Percentiles rank a stretch among this genome's conserved stretches.
Conservation (phyloP, 495 filamentous ascomycete genomes). For the Ascodesmis nigricans region DNA sequence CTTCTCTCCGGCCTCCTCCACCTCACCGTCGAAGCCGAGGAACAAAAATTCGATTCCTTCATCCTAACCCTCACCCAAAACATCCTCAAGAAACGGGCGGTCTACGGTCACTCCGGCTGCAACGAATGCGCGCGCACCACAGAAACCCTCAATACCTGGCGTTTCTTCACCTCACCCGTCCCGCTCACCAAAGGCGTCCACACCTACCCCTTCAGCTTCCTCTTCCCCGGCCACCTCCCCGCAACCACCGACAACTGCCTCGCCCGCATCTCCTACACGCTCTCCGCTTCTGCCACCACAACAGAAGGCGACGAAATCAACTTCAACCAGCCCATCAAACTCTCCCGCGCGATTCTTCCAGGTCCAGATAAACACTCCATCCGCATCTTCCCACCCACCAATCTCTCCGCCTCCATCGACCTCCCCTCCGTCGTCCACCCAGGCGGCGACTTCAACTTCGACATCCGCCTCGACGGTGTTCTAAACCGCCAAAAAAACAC, state of each 20-base stretch:
- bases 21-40: conserved; percentile 40
- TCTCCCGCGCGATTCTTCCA: conserved; percentile 44
- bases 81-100: conserved; percentile 55
- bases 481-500: conserved; percentile 36
- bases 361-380: conserved; percentile 52
- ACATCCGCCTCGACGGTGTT: conserved; percentile 60
- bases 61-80: conserved; percentile 44
- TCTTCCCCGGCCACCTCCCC: conserved; percentile 70
- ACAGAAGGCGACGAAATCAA: conserved; percentile 32
- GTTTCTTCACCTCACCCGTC: conserved; percentile 46
- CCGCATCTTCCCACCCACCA: conserved; percentile 89
- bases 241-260: conserved; percentile 55
- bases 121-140: conserved; percentile 44
- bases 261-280: conserved; percentile 52
- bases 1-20: conserved; percentile 69
- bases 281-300: conserved; percentile 46
- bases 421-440: conserved; percentile 70
- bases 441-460: conserved; percentile 58
- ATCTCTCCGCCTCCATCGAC: conserved; percentile 60
- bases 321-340: conserved; percentile 29
- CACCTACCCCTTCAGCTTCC: conserved; percentile 74
- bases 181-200: conserved; percentile 41
- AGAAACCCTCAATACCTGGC: conserved; percentile 57
- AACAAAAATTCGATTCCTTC: conserved; percentile 40
- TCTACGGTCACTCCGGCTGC: conserved; percentile 40